phyloP scores from a whole-genome alignment of 2,329 filamentous ascomycete genomes.

The Arthroderma sp. region DNA sequence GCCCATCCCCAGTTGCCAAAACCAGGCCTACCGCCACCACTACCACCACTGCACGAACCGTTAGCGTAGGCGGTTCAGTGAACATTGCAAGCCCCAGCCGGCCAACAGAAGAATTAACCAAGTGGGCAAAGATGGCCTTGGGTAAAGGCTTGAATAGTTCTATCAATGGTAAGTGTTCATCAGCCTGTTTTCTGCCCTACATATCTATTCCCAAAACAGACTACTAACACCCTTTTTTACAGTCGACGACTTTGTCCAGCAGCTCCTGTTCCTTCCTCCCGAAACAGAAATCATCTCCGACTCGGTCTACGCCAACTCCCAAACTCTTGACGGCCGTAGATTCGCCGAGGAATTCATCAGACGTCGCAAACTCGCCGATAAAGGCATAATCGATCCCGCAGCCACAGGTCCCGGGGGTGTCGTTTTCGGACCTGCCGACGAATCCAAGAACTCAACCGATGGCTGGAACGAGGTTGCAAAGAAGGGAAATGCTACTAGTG shows the following conservation, averaged over 20 bases:
- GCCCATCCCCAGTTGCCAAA: constrained; percentile 1
- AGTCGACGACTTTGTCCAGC: constrained; percentile 72
- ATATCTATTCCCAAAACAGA: constrained; percentile 4
- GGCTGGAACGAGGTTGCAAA: constrained; percentile 98
- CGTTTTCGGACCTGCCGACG: constrained; percentile 28
- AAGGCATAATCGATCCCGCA: constrained; percentile 63
- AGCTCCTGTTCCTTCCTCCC: constrained; percentile 60
- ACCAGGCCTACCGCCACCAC: constrained; percentile 29
- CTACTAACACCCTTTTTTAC: background rate
- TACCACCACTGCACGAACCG: background rate
- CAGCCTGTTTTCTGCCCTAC: background rate
- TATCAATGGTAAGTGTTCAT: constrained; percentile 47
- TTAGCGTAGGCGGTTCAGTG: background rate
- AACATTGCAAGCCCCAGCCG: constrained; percentile 36
- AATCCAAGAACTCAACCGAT: constrained; percentile 40
- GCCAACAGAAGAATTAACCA: constrained; percentile 84
- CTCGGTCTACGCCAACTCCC: constrained; percentile 72
- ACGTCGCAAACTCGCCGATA: constrained; percentile 84
- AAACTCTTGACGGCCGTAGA: constrained; percentile 80
- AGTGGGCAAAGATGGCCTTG: constrained; percentile 76
- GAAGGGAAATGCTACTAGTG: constrained; percentile 52
- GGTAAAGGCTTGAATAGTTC: constrained; percentile 56
- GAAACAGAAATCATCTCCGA: constrained; percentile 78
- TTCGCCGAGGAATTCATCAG: constrained; percentile 92
- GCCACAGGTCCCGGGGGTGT: constrained; percentile 40